Conservation (phyloP, 1,139 yeast species). For the Sugiyamaella sp. region DNA sequence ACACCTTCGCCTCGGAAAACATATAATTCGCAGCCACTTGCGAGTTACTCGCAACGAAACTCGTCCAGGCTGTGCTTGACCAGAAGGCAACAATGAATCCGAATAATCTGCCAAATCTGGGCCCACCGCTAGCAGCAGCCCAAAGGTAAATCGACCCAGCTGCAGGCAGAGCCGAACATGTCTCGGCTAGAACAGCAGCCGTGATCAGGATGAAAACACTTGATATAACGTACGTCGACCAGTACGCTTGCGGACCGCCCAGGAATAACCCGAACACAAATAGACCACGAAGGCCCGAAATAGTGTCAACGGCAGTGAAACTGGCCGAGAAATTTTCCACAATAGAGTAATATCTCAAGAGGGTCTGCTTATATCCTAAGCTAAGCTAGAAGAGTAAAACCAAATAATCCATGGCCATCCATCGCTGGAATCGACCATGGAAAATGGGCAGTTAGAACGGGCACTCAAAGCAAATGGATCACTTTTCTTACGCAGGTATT, state of each 20-base stretch:
- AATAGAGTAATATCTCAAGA: conserved; percentile 31
- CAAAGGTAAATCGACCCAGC: conserved; percentile 40
- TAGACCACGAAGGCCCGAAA: conserved; percentile 33
- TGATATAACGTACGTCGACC: conserved; percentile 33
- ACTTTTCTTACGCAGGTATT: conserved; percentile 35
- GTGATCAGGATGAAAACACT: conserved; percentile 33
- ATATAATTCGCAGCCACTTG: conserved; percentile 35
- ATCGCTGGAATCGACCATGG: conserved; percentile 4
- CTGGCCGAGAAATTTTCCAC: conserved; percentile 36
- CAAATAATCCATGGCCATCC: conserved; percentile 6
- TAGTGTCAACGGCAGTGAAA: conserved; percentile 34
- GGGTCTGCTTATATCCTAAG: conserved; percentile 33
- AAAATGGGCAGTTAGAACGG: conserved; percentile 17
- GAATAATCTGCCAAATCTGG: conserved; percentile 33
- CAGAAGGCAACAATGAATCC: conserved; percentile 39
- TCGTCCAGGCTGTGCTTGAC: conserved; percentile 39
- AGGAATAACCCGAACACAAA: conserved; percentile 32
- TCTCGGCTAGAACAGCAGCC: conserved; percentile 36
- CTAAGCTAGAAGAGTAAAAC: conserved; percentile 22
- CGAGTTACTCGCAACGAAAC: conserved; percentile 33
- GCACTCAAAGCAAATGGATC: conserved; percentile 22
- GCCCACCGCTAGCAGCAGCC: conserved; percentile 38
- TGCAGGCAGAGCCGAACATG: conserved; percentile 39
- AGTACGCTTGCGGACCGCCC: conserved; percentile 39
- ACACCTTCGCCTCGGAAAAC: conserved; percentile 34